phyloP scores from a whole-genome alignment of 2,329 filamentous ascomycete species.

The Neopestalotiopsis clavispora region DNA sequence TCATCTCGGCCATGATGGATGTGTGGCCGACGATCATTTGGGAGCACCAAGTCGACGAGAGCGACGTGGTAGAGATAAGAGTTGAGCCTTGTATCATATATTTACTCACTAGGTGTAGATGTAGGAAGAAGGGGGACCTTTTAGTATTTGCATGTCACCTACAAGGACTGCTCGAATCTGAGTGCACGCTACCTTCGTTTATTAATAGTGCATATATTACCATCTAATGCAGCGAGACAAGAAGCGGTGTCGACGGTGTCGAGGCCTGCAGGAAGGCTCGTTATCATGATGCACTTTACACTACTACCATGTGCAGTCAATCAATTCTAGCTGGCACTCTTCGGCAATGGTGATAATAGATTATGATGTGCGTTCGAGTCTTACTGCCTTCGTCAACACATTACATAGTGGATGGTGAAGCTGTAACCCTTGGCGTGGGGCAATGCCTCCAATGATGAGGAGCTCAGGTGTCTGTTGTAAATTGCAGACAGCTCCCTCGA shows the following conservation, averaged over 20 bases:
- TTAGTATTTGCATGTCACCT: not conserved
- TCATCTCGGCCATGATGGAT: slow-evolving; percentile 10
- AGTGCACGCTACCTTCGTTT: not conserved
- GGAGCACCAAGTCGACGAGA: not conserved
- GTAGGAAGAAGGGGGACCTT: not conserved
- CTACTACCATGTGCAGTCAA: not conserved
- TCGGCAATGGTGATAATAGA: no score
- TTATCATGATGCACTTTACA: not conserved
- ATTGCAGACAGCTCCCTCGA: not conserved
- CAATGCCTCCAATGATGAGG: not conserved
- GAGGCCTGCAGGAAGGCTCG: not conserved
- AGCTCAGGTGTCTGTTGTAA: not conserved
- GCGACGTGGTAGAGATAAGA: no score
- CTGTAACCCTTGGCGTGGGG: not conserved
- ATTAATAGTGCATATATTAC: not conserved
- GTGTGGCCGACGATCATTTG: slow-evolving; percentile 2
- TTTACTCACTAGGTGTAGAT: no score
- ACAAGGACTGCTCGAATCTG: slow-evolving; percentile 1
- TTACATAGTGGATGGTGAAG: not conserved
- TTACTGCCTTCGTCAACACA: not conserved
- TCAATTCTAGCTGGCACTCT: no score
- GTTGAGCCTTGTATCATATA: no score
- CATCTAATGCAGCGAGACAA: not conserved
- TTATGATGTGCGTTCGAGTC: not conserved
- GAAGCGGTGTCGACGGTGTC: slow-evolving; percentile 16